Percentiles rank a stretch among this genome's conserved stretches.
These are phyloP conservation scores for Xylariaceae sp. DNA, from an alignment of 2,329 filamentous ascomycete species.

Conservation along the genomic window DNA sequence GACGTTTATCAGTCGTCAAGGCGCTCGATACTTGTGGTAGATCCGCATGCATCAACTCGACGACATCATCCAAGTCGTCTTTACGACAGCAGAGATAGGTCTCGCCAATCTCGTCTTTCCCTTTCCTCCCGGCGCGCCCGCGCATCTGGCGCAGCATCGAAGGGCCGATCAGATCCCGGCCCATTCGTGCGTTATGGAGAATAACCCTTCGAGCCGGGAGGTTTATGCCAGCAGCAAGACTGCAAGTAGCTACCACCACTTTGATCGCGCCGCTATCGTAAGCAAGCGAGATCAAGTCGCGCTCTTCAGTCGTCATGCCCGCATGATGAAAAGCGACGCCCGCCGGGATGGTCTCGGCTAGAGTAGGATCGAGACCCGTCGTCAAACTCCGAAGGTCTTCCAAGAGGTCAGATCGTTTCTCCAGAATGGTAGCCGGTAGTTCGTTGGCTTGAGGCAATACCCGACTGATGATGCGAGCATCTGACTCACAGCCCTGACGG, in stretches of 20 bases:
- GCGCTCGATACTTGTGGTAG: conserved; percentile 65
- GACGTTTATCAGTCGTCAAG: conserved; percentile 59
- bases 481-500: conserved; percentile 59
- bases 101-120: conserved; percentile 71
- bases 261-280: conserved; percentile 64
- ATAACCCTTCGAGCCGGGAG: conserved; percentile 66
- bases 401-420: conserved; percentile 58
- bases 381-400: conserved; percentile 60
- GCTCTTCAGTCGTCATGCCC: conserved; percentile 68
- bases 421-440: conserved; percentile 43
- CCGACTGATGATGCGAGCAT: conserved; percentile 62
- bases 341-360: conserved; percentile 57
- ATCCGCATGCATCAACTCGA: conserved; percentile 66
- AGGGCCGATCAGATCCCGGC: conserved; percentile 68
- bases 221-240: conserved; percentile 78
- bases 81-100: conserved; percentile 70
- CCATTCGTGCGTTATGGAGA: conserved; percentile 69
- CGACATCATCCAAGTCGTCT: conserved; percentile 61
- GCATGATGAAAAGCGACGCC: conserved; percentile 72
- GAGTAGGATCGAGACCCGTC: conserved; percentile 58
- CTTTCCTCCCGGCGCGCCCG: conserved; percentile 70
- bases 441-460: conserved; percentile 52
- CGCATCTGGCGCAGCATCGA: conserved; percentile 79
- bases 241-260: conserved; percentile 71
- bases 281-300: conserved; percentile 63